These are phyloP conservation scores for Solioccasus polychromus DNA, from an alignment of 768 basidiomycete species.

Conservation along the genomic window DNA sequence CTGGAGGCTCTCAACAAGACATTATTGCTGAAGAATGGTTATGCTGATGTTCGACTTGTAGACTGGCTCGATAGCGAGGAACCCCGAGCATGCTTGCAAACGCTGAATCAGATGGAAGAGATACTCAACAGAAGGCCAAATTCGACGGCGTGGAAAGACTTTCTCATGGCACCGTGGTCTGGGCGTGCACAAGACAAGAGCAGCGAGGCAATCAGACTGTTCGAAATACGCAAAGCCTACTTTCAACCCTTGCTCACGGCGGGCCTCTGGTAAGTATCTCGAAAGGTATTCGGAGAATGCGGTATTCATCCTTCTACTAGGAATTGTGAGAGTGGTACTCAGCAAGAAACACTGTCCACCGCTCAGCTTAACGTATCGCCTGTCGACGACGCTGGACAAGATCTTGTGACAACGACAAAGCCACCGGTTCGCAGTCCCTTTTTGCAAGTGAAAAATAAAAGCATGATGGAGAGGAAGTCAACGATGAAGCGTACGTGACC, in stretches of 20 bases:
- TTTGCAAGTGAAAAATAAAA: no score
- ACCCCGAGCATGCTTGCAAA: background rate
- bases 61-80: constrained; percentile 11
- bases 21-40: background rate
- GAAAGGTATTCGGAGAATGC: rapidly evolving
- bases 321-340: background rate
- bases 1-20: constrained; percentile 8
- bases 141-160: background rate
- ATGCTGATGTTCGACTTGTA: constrained; percentile 4
- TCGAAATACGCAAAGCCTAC: background rate
- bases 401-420: no score
- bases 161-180: background rate
- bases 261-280: constrained; percentile 11
- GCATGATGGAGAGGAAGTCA: no score
- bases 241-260: constrained; percentile 13
- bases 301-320: background rate
- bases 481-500: no score
- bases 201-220: constrained; percentile 5
- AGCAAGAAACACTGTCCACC: background rate
- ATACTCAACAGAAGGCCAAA: background rate
- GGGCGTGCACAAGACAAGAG: background rate
- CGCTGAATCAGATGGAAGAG: constrained; percentile 9
- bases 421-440: no score
- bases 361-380: no score
- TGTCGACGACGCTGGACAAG: background rate